These are phyloP conservation scores for Coemansia sp. DNA, from an alignment of 192 early-diverging fungal species.

Conservation along the genomic window DNA sequence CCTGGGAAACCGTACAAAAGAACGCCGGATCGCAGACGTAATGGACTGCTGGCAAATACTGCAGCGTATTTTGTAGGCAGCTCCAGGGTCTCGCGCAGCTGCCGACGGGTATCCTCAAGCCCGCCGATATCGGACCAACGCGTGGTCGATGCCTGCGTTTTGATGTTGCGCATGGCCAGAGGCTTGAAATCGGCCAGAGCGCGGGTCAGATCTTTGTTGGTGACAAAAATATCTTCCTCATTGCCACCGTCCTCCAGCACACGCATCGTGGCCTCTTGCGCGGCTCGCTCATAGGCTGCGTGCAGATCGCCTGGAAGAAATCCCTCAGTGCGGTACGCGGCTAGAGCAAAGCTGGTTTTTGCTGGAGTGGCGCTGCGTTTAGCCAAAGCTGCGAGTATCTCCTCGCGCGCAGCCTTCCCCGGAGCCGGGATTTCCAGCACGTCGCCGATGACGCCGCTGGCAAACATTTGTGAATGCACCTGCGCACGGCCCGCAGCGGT, in stretches of 20 bases:
- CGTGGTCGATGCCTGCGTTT: slow-evolving; percentile 72
- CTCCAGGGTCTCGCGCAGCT: slow-evolving; percentile 89
- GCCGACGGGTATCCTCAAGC: slow-evolving; percentile 75
- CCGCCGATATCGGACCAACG: slow-evolving; percentile 92
- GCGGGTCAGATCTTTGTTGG: slow-evolving; percentile 67
- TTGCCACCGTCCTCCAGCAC: slow-evolving; percentile 47
- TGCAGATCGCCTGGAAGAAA: slow-evolving; percentile 82
- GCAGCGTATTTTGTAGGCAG: slow-evolving; percentile 92
- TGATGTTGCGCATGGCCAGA: slow-evolving; percentile 74
- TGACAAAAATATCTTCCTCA: slow-evolving; percentile 45
- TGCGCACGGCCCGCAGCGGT: slow-evolving; percentile 30
- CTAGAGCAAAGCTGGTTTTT: slow-evolving; percentile 64
- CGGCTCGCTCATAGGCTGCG: slow-evolving; percentile 74
- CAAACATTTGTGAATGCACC: slow-evolving; percentile 34
- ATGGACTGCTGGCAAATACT: slow-evolving; percentile 85
- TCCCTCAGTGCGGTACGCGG: slow-evolving; percentile 84
- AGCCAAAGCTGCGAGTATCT: slow-evolving; percentile 76
- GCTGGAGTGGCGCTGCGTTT: slow-evolving; percentile 55
- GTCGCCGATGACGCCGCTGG: slow-evolving; percentile 18
- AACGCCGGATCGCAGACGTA: slow-evolving; percentile 89
- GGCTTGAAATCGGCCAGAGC: slow-evolving; percentile 82
- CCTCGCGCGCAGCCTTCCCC: slow-evolving; percentile 33
- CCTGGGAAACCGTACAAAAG: slow-evolving; percentile 96
- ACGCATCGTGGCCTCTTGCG: slow-evolving; percentile 78
- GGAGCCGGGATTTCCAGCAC: slow-evolving; percentile 36